phyloP scores from a whole-genome alignment of 1,139 yeast genomes.

The Suhomyces bolitotheri region DNA sequence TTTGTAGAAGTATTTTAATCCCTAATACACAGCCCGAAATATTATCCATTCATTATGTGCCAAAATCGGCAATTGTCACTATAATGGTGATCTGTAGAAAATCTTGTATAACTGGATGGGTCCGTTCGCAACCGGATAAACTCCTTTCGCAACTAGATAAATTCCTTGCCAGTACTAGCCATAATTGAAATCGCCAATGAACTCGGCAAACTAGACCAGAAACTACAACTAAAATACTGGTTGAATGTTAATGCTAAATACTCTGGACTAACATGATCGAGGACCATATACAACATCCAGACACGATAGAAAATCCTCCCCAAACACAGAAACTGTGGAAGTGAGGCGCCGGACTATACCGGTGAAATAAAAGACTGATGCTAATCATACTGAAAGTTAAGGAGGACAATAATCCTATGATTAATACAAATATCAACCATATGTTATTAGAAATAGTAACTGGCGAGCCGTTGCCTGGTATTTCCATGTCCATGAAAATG shows the following conservation, averaged over 20 bases:
- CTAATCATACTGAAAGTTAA: constrained; percentile 36
- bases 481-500: constrained; percentile 26
- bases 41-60: too few relatives aligned
- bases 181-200: too few relatives aligned
- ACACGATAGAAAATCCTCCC: constrained; percentile 33
- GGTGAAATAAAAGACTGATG: constrained; percentile 31
- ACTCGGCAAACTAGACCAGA: too few relatives aligned
- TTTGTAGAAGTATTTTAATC: too few relatives aligned
- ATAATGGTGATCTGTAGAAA: too few relatives aligned
- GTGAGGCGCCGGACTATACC: constrained; percentile 29
- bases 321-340: constrained; percentile 31
- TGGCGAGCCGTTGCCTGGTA: constrained; percentile 16
- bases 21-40: too few relatives aligned
- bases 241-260: constrained; percentile 9
- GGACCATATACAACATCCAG: constrained; percentile 28
- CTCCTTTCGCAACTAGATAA: too few relatives aligned
- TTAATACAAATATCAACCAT: constrained; percentile 34
- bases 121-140: too few relatives aligned
- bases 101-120: too few relatives aligned
- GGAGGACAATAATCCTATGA: constrained; percentile 36
- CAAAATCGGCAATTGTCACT: too few relatives aligned
- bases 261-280: constrained; percentile 13
- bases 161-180: too few relatives aligned
- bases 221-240: too few relatives aligned
- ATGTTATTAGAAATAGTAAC: constrained; percentile 34